phyloP scores from a whole-genome alignment of 768 basidiomycete genomes.

The Lactifluus pinguis region DNA sequence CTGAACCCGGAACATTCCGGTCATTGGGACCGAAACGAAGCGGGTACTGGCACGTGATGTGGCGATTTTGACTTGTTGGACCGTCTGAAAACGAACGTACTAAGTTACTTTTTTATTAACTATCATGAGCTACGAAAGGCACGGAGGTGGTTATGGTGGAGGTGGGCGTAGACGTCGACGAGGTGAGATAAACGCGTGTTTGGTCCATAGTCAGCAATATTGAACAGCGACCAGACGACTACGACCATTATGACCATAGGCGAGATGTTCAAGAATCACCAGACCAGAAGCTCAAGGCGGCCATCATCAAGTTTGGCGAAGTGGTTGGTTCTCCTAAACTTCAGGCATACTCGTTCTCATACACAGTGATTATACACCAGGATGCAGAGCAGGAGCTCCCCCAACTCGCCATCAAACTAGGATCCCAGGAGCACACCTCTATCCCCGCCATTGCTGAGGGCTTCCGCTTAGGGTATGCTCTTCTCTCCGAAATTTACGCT shows the following conservation, averaged over 20 bases:
- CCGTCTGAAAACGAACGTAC: background rate
- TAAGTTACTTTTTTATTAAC: background rate
- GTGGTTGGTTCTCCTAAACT: constrained; percentile 46
- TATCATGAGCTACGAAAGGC: constrained; percentile 52
- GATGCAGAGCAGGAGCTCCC: constrained; percentile 64
- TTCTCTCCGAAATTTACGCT: background rate
- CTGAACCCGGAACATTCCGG: constrained; percentile 2
- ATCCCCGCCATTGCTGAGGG: constrained; percentile 64
- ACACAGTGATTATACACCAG: constrained; percentile 29
- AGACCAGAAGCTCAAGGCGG: constrained; percentile 57
- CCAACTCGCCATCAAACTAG: constrained; percentile 55
- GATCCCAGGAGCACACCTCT: constrained; percentile 46
- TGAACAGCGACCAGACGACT: constrained; percentile 43
- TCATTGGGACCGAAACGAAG: background rate
- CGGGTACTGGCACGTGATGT: background rate
- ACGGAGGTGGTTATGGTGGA: constrained; percentile 26
- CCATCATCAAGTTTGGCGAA: constrained; percentile 71
- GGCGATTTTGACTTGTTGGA: background rate
- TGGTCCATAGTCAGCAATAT: background rate
- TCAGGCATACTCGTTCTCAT: background rate
- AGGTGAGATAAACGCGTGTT: constrained; percentile 19
- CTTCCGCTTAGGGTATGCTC: constrained; percentile 55
- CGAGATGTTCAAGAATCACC: constrained; percentile 59
- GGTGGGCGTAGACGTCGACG: constrained; percentile 21
- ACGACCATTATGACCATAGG: constrained; percentile 49